These are phyloP conservation scores for Citropsis articulata DNA, from an alignment of 345 rosid species.

Conservation along the genomic window DNA sequence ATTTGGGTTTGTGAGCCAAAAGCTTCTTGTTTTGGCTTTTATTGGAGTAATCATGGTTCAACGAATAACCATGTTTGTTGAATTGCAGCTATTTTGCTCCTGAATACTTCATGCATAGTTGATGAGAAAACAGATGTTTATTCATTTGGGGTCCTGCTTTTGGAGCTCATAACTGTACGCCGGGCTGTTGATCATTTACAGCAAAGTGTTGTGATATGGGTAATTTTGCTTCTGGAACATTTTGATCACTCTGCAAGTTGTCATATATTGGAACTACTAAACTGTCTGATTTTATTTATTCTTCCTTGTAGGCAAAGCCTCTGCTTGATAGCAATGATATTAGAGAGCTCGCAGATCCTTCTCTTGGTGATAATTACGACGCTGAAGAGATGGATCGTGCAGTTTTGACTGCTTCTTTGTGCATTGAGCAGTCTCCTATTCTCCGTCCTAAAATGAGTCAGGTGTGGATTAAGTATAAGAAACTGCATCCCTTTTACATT, in stretches of 20 bases:
- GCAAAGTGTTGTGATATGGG: slow-evolving; percentile 82
- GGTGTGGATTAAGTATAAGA: slow-evolving; percentile 34
- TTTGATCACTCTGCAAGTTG: background rate
- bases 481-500: background rate
- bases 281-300: background rate
- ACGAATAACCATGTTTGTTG: slow-evolving; percentile 5
- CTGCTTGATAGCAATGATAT: slow-evolving; percentile 54
- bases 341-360: slow-evolving; percentile 59
- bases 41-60: background rate
- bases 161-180: slow-evolving; percentile 85
- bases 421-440: slow-evolving; percentile 76
- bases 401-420: slow-evolving; percentile 71
- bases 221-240: slow-evolving; percentile 21
- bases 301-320: slow-evolving; percentile 66
- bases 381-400: slow-evolving; percentile 63
- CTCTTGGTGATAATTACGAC: slow-evolving; percentile 50
- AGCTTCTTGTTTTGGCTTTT: background rate
- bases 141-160: slow-evolving; percentile 83
- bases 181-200: slow-evolving; percentile 66
- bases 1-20: slow-evolving; percentile 62
- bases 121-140: slow-evolving; percentile 94
- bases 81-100: slow-evolving; percentile 85
- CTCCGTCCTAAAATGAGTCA: slow-evolving; percentile 88
- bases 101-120: slow-evolving; percentile 86
- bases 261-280: background rate